Conservation (phyloP, 2,329 filamentous ascomycete species). For the Ascochyta pisi region DNA sequence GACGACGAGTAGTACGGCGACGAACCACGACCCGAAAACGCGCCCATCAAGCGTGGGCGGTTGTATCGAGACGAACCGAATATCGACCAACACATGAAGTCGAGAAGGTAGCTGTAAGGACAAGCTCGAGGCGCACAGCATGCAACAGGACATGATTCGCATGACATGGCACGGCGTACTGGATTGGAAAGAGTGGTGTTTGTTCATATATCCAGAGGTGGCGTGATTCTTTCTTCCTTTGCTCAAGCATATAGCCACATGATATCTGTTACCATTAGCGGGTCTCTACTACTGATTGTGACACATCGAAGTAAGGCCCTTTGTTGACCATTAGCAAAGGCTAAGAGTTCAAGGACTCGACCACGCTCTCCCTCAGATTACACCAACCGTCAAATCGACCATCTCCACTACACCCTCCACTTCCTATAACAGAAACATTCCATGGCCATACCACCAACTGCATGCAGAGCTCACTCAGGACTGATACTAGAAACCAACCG, state of each 20-base stretch:
- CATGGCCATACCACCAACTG: too few species aligned
- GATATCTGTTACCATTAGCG: neutral
- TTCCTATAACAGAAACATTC: too few species aligned
- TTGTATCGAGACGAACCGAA: neutral
- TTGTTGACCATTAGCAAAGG: neutral
- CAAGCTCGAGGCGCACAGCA: neutral
- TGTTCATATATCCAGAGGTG: constrained; percentile 16
- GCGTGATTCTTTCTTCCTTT: constrained; percentile 5
- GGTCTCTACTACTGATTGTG: neutral
- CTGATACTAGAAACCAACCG: too few species aligned
- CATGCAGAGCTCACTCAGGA: too few species aligned
- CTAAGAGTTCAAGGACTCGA: neutral
- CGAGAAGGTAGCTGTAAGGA: neutral
- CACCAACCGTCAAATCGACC: too few species aligned
- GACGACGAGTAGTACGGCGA: constrained; percentile 50
- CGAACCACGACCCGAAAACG: constrained; percentile 2
- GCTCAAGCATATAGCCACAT: constrained; percentile 4
- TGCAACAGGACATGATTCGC: neutral
- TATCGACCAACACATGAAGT: neutral
- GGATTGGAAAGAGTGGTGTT: constrained; percentile 2
- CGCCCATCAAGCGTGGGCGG: neutral
- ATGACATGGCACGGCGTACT: constrained; percentile 14
- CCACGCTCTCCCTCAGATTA: too few species aligned
- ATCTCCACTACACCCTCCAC: too few species aligned
- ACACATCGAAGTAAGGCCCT: neutral